These are phyloP conservation scores for Thermoascus crustaceus DNA, from an alignment of 2,329 filamentous ascomycete species.

Conservation along the genomic window DNA sequence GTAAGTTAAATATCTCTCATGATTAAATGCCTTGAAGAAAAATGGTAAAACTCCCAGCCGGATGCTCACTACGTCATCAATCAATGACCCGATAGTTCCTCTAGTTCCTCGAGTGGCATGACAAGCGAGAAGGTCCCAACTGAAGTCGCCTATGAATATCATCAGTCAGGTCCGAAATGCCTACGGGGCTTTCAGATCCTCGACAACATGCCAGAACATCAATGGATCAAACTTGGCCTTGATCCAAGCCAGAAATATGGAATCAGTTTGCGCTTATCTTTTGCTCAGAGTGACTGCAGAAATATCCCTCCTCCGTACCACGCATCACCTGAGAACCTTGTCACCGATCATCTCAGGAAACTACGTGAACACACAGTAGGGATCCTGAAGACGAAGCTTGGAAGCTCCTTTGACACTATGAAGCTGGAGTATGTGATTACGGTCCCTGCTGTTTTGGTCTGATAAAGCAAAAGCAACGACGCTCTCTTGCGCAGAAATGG, in stretches of 20 bases:
- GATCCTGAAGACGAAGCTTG: conserved; percentile 9
- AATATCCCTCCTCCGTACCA: conserved; percentile 7
- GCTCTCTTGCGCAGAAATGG: conserved; percentile 10
- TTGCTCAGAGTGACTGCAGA: conserved; percentile 7
- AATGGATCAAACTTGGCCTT: conserved; percentile 17
- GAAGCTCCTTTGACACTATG: conserved; percentile 6
- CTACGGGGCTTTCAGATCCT: conserved; percentile 15
- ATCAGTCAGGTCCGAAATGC: not conserved
- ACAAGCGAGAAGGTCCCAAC: conserved; percentile 18
- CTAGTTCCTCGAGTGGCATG: conserved; percentile 8
- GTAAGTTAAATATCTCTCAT: conserved; percentile 6
- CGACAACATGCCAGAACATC: conserved; percentile 11
- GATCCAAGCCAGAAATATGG: not conserved
- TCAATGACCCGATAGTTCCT: conserved; percentile 10
- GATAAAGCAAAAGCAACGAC: conserved; percentile 16
- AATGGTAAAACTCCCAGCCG: conserved; percentile 7
- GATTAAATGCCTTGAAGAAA: not conserved
- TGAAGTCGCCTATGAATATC: conserved; percentile 11
- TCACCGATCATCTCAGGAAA: conserved; percentile 11
- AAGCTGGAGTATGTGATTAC: conserved; percentile 18
- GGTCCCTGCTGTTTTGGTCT: conserved; percentile 23
- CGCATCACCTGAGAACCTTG: conserved; percentile 5
- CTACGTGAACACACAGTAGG: conserved; percentile 9
- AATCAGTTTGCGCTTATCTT: not conserved
- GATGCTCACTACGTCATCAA: conserved; percentile 12